phyloP scores from a whole-genome alignment of 1,284 basidiomycete species.

The Cutaneotrichosporon cyanovorans region DNA sequence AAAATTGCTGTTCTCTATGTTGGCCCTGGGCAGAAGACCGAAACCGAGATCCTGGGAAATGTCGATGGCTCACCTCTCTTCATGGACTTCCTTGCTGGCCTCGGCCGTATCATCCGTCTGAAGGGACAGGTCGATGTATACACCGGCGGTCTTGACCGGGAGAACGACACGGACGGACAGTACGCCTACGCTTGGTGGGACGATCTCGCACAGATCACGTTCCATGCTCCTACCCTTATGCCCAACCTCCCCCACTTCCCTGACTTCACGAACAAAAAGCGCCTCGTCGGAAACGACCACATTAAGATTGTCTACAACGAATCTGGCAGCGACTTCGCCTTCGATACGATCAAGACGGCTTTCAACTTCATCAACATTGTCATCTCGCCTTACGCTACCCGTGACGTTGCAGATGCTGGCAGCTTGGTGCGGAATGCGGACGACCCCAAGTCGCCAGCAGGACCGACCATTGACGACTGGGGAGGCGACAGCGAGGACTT shows the following conservation, averaged over 20 bases:
- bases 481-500: constrained; percentile 53
- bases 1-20: constrained; percentile 96
- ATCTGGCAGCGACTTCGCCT: constrained; percentile 73
- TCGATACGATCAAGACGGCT: constrained; percentile 77
- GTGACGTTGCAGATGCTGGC: constrained; percentile 47
- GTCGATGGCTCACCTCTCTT: constrained; percentile 90
- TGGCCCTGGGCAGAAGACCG: constrained; percentile 77
- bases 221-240: constrained; percentile 97
- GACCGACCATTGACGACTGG: constrained; percentile 17
- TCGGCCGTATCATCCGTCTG: constrained; percentile 84
- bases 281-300: constrained; percentile 89
- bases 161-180: constrained; percentile 71
- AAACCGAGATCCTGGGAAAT: constrained; percentile 82
- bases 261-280: constrained; percentile 73
- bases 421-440: neutral
- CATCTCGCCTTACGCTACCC: constrained; percentile 84
- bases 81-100: constrained; percentile 79
- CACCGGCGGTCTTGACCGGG: constrained; percentile 77
- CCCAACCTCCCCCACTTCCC: constrained; percentile 65
- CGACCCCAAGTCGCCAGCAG: neutral
- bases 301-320: constrained; percentile 98
- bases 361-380: constrained; percentile 99
- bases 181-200: constrained; percentile 99
- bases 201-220: constrained; percentile 90
- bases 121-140: constrained; percentile 90